Conservation (phyloP, 2,329 filamentous ascomycete genomes). For the Fusarium succisae region DNA sequence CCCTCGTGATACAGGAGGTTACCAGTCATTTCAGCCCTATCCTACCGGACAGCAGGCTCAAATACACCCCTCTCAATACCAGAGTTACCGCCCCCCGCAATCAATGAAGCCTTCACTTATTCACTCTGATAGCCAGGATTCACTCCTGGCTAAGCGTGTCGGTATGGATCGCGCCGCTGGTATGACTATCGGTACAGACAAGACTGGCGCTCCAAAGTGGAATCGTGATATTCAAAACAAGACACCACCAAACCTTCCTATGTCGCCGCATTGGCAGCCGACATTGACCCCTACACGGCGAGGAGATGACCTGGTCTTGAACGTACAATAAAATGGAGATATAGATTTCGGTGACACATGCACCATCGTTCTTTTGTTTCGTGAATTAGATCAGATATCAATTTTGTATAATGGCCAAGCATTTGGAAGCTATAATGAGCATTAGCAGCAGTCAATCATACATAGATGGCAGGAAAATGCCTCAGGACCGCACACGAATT, state of each 20-base stretch:
- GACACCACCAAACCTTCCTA: constrained; percentile 15
- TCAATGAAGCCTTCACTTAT: constrained; percentile 6
- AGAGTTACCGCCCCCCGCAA: constrained; percentile 20
- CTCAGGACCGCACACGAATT: constrained; percentile 4
- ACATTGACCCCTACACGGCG: constrained; percentile 72
- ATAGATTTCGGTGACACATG: constrained; percentile 9
- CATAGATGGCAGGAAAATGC: constrained; percentile 32
- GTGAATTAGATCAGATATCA: constrained; percentile 13
- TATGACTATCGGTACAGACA: constrained; percentile 50
- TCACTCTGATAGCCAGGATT: constrained; percentile 46
- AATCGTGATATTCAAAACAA: constrained; percentile 21
- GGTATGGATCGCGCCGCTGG: constrained; percentile 60
- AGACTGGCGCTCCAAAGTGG: constrained; percentile 18
- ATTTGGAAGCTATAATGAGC: constrained; percentile 34
- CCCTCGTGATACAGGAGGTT: constrained; percentile 17
- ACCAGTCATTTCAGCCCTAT: constrained; percentile 22
- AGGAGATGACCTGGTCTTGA: constrained; percentile 71
- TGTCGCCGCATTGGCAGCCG: constrained; percentile 55
- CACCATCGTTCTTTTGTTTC: constrained; percentile 7
- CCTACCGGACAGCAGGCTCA: constrained; percentile 20
- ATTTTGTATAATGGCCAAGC: constrained; percentile 38
- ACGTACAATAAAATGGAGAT: constrained; percentile 55
- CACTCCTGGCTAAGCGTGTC: constrained; percentile 62
- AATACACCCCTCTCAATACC: constrained; percentile 28
- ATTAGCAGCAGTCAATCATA: constrained; percentile 34